Evolutionary conservation across 2,329 filamentous ascomycete genomes (phyloP), one percentile per base, ranked within the genome.

Genomic region (Madurella fahalii): DNA sequence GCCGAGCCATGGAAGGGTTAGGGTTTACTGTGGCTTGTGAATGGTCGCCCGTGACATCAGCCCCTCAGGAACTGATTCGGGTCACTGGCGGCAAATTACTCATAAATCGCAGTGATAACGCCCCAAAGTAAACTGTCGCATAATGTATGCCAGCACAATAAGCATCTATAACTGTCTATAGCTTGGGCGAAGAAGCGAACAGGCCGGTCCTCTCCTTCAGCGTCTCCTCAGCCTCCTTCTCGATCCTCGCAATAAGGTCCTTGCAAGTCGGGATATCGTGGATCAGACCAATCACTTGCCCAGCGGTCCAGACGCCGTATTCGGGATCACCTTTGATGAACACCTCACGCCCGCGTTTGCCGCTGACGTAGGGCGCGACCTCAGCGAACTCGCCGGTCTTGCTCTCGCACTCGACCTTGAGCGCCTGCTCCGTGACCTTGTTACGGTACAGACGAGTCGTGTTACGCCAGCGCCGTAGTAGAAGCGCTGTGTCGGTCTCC

Each of bases 281-380:
- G 58, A 94, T 94, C 53, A 94, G 70, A 5, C 89, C 89, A 61
- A 99, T 96, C 62, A 97, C 93, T 70, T 96, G 93, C 11, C 94
- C 94, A 9, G 93, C 91, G 17, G 94, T 97, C 94, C 94, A 99
- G 40, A 96, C 92, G 52, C 94, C 94, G 69, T 83, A 90, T 66
- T 99, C 88, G 50, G 89, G 82, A 68, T 99, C 94, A 16, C 94
- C 94, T 58, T 92, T 95, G 61, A 92, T 68, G 72, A 96, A 97
- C 5, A 97, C 94, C 76, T 96, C 82, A 58, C 89, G 82, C 32
- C 94, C 94, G 60, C 94, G 80, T 81, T 95, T 89, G 5, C 94
- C 94, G 68, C 89, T 95, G 32, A 99, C 90, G 64, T 83, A 87
- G 31, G 88, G 87, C 18, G 89, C 90, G 40, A 99, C 83, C 73